A percentile compares a stretch with the other conserved stretches of the same genome.
phyloP scores from a whole-genome alignment of 495 filamentous ascomycete species.

The Margaritispora aquatica region DNA sequence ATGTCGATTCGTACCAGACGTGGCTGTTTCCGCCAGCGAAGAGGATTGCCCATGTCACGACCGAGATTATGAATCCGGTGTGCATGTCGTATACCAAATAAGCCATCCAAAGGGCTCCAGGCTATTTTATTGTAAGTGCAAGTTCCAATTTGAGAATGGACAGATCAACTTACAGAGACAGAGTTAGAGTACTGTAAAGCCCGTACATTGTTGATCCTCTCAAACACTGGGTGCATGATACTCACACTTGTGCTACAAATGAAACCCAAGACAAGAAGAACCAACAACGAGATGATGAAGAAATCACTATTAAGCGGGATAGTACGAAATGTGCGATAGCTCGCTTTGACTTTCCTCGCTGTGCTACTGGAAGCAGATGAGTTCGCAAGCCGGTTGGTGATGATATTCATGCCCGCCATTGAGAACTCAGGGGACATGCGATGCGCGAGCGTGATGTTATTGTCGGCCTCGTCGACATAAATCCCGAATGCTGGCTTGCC shows the following conservation, averaged over 20 bases:
- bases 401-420: constrained; percentile 3
- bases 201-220: constrained; percentile 17
- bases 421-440: not conserved
- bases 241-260: constrained; percentile 10
- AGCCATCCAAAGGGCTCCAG: constrained; percentile 17
- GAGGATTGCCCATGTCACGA: constrained; percentile 15
- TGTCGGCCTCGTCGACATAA: constrained; percentile 16
- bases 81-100: constrained; percentile 20
- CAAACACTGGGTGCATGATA: constrained; percentile 20
- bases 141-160: not conserved
- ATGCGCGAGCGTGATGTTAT: constrained; percentile 5
- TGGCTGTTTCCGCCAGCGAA: constrained; percentile 9
- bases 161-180: constrained; percentile 9
- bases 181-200: constrained; percentile 21
- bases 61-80: constrained; percentile 12
- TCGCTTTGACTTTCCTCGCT: not conserved
- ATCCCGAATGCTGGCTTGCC: not conserved
- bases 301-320: not conserved
- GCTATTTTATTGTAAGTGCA: not conserved
- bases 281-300: not conserved
- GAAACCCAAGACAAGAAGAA: constrained; percentile 13
- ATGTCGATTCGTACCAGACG: constrained; percentile 11
- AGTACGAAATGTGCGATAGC: constrained; percentile 1
- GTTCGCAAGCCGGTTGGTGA: constrained; percentile 18
- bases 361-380: constrained; percentile 1